Evolutionary conservation across 805 yeast genomes (phyloP).

Genomic region (Yamadazyma sp.): DNA sequence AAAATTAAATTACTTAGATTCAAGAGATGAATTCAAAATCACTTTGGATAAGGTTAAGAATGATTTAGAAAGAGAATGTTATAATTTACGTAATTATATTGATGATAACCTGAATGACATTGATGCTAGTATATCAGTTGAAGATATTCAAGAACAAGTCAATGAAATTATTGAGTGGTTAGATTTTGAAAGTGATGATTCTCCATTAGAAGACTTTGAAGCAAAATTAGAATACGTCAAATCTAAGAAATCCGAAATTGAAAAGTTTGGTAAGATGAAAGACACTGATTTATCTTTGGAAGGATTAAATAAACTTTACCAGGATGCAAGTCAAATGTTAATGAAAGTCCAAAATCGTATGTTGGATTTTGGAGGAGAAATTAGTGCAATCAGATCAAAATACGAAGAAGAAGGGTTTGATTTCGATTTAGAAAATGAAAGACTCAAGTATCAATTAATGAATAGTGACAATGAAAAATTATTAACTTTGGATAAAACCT

Average conservation of each 20-base stretch:
- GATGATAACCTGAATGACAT: constrained; percentile 49
- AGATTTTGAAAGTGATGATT: constrained; percentile 63
- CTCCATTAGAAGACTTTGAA: constrained; percentile 29
- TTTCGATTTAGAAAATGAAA: constrained; percentile 49
- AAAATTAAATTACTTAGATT: constrained; percentile 52
- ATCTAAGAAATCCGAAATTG: constrained; percentile 19
- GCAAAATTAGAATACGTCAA: constrained; percentile 21
- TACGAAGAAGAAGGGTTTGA: constrained; percentile 47
- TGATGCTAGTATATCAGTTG: constrained; percentile 23
- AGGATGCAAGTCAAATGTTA: constrained; percentile 40
- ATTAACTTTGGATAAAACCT: constrained; percentile 23
- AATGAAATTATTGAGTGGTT: constrained; percentile 68
- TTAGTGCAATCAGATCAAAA: constrained; percentile 38
- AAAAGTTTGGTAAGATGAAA: constrained; percentile 38
- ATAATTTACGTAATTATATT: constrained; percentile 59
- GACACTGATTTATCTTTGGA: constrained; percentile 45
- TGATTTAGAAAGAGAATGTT: constrained; percentile 68
- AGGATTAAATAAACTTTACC: constrained; percentile 43
- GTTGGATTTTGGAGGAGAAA: constrained; percentile 44
- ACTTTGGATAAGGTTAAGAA: constrained; percentile 60
- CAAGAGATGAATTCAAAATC: constrained; percentile 52
- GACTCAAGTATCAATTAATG: constrained; percentile 31
- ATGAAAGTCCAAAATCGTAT: constrained; percentile 43
- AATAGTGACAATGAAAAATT: constrained; percentile 21
- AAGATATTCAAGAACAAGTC: constrained; percentile 26